A percentile compares a stretch with the other conserved stretches of the same genome.
Evolutionary conservation across 2,329 filamentous ascomycete species (phyloP).

Genomic region (Diplodia sapinea): DNA sequence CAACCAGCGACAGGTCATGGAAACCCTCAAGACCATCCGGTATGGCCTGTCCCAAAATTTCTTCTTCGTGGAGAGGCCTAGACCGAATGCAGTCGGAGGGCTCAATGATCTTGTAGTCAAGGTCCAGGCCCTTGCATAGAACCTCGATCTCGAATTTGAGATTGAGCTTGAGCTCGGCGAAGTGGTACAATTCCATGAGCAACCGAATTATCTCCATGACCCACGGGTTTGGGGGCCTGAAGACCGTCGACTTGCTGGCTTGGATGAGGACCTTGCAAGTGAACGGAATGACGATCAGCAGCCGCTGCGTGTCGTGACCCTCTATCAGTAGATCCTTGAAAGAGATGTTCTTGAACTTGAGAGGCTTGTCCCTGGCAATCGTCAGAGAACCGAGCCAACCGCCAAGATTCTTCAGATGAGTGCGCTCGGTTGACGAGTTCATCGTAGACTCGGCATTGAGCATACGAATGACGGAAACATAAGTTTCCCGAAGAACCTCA

Average conservation of each 20-base stretch:
- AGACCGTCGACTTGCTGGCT: slow-evolving; percentile 82
- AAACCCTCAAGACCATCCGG: slow-evolving; percentile 77
- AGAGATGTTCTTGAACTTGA: slow-evolving; percentile 94
- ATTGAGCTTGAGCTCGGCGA: slow-evolving; percentile 91
- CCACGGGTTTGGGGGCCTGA: slow-evolving; percentile 96
- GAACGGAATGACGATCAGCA: slow-evolving; percentile 93
- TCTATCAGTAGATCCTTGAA: slow-evolving; percentile 96
- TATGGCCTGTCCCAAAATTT: slow-evolving; percentile 60
- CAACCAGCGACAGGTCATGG: slow-evolving; percentile 70
- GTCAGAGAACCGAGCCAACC: slow-evolving; percentile 93
- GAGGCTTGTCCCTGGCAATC: slow-evolving; percentile 89
- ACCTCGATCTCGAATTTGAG: slow-evolving; percentile 99
- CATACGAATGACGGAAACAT: slow-evolving; percentile 81
- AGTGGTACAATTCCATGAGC: slow-evolving; percentile 91
- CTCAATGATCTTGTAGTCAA: slow-evolving; percentile 92
- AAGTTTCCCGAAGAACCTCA: slow-evolving; percentile 92
- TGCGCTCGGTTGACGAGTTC: slow-evolving; percentile 81
- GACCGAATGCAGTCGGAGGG: slow-evolving; percentile 86
- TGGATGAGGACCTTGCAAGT: slow-evolving; percentile 94
- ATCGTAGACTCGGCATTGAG: slow-evolving; percentile 89
- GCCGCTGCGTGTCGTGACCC: slow-evolving; percentile 87
- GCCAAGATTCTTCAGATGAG: slow-evolving; percentile 90
- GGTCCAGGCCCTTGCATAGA: slow-evolving; percentile 85
- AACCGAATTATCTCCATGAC: slow-evolving; percentile 93
- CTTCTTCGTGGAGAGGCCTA: slow-evolving; percentile 68